phyloP scores from a whole-genome alignment of 2,329 filamentous ascomycete genomes.

The Lomentospora prolificans region DNA sequence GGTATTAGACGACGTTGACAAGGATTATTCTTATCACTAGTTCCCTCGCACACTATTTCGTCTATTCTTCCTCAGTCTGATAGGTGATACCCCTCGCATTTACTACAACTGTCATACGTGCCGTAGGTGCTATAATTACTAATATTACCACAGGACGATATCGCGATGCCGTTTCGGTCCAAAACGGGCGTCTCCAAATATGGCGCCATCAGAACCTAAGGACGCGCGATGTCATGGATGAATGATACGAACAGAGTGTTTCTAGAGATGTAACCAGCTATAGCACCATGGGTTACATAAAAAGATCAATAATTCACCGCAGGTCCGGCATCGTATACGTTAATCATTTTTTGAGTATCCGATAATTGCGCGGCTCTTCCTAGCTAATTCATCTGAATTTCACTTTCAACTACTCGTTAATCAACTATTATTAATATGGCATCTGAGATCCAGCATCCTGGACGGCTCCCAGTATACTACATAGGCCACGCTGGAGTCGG shows the following conservation, averaged over 20 bases:
- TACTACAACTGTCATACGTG: too few relatives aligned
- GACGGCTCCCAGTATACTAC: not conserved
- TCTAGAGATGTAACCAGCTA: too few relatives aligned
- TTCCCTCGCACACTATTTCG: too few relatives aligned
- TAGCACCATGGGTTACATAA: not conserved
- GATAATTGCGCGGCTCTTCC: not conserved
- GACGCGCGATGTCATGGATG: not conserved
- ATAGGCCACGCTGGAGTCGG: conserved; percentile 3
- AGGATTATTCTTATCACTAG: not conserved
- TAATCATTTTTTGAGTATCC: not conserved
- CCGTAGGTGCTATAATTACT: too few relatives aligned
- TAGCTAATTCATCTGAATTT: not conserved
- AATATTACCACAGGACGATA: not conserved
- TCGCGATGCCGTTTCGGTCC: not conserved
- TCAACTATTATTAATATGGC: not conserved
- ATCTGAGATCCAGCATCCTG: not conserved
- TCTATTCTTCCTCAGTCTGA: too few relatives aligned
- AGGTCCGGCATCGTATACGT: not conserved
- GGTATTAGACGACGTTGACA: not conserved
- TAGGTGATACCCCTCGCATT: too few relatives aligned
- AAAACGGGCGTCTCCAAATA: not conserved
- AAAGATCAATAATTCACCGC: not conserved
- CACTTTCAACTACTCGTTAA: not conserved
- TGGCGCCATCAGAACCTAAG: not conserved
- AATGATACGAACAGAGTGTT: not conserved